Base-by-base conservation (phyloP, 768 basidiomycete genomes). In the Inosperma sp. region DNA sequence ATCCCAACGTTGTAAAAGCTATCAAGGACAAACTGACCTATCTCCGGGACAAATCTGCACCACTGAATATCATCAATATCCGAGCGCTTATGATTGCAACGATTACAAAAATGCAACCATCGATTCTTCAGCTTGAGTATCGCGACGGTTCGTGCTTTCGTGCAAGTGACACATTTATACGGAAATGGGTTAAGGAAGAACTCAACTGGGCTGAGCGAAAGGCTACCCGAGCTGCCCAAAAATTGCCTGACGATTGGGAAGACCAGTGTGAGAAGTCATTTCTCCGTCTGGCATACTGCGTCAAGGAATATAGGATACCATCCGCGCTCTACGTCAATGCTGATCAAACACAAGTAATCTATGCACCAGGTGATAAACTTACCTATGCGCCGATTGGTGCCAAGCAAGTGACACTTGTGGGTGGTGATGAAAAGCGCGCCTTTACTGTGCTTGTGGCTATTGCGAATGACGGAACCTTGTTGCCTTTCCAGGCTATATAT, bases 371-470 rank as follows among this genome's bases (percentile, higher is more conserved):
- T 13, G 58, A 54, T 13, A 50, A 58, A 25, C 59, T 56, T 27
- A 71, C 62, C 7, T 72, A 56, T 53, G 58, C 58, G 3, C 17
- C 44, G 35, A 58, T 30, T 6, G 66, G 65, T 0, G 50, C 64
- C 1, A 67, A 66, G 34, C 71, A 73, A 40, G 69, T 72, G 3
- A 21, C 63, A 2, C 48, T 64, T 8, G 45, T 68, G 21, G 69
- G 72, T 2, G 34, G 23, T 6, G 70, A 72, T 2, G 70, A 74
- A 48, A 73, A 74, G 54, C 56, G 66, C 0, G 72, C 70, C 21
- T 69, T 72, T 35, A 74, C 71, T 1, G 29, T 65, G 3, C 19
- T 72, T 12, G 59, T 67, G 2, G 62, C 64, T 2, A 53, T 72
- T 19, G 53, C 64, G 1, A 53, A 48, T 22, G 44, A 49, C 36